Evolutionary conservation across 2,329 filamentous ascomycete genomes (phyloP), one percentile per base, ranked within the genome.

Genomic region (Aspergillus puulaauensis): DNA sequence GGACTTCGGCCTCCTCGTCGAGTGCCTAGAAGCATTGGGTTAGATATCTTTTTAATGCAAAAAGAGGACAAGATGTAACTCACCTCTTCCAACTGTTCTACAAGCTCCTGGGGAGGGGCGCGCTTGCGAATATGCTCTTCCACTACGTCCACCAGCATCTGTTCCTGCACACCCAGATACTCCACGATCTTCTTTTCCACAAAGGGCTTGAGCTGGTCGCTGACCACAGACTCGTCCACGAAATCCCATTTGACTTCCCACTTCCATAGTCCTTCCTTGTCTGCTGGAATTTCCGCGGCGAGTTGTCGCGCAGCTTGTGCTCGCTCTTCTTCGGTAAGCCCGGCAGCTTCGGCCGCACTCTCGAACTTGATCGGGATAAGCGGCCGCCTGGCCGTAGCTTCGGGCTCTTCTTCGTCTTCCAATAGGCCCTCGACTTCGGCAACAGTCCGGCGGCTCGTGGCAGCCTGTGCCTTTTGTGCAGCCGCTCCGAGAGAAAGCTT

Each of bases 141-240:
- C 40, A 98, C 91, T 44, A 95, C 88, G 70, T 96, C 93, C 33
- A 99, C 92, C 48, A 99, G 80, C 78, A 97, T 88, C 77, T 98
- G 91, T 74, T 99, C 95, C 76, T 98, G 92, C 57, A 99, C 90
- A 59, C 96, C 96, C 49, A 99, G 83, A 68, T 95, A 96, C 75
- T 99, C 95, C 60, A 99, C 89, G 66, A 98, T 91, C 83, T 98
- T 99, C 84, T 96, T 96, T 80, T 96, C 92, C 56, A 98, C 91
- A 77, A 97, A 99, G 31, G 93, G 93, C 69, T 90, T 86, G 66
- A 99, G 85, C 72, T 97, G 93, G 63, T 96, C 90, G 60, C 86
- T 84, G 59, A 98, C 86, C 43, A 95, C 83, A 15, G 83, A 81
- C 60, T 95, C 89, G 70, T 96, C 90, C 72, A 99, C 83, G 75